Percentiles rank a stretch among this genome's conserved stretches.
These are phyloP conservation scores for Termitomyces sp. DNA, from an alignment of 768 basidiomycete species.

Conservation along the genomic window DNA sequence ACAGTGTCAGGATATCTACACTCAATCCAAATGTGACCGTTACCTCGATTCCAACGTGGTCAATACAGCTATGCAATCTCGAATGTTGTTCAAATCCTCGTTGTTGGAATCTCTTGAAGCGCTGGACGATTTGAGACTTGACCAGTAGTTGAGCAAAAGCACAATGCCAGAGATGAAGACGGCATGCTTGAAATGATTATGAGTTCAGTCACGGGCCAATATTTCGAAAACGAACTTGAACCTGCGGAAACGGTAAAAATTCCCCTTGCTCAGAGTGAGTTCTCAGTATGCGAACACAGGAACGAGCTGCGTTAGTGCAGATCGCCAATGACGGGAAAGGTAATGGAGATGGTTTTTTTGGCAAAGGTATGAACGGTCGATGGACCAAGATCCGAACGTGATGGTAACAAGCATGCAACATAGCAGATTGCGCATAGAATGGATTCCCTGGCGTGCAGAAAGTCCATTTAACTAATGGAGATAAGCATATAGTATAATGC, in stretches of 20 bases:
- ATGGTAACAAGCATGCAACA: conserved; percentile 39
- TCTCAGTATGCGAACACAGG: conserved; percentile 65
- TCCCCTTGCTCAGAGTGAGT: conserved; percentile 26
- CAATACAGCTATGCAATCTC: conserved; percentile 52
- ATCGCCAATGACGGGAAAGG: conserved; percentile 65
- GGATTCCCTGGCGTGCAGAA: conserved; percentile 26
- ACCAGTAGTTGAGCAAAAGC: conserved; percentile 65
- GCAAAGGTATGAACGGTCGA: conserved; percentile 69
- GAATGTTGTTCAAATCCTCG: conserved; percentile 51
- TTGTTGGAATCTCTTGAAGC: conserved; percentile 31
- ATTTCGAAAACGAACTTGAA: conserved; percentile 26
- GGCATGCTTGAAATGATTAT: conserved; percentile 20
- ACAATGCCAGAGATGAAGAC: conserved; percentile 41
- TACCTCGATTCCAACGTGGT: conserved; percentile 34
- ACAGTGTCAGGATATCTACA: not conserved
- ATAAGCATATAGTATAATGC: conserved; percentile 23
- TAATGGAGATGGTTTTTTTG: conserved; percentile 34
- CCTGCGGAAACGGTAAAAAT: conserved; percentile 24
- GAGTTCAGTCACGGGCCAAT: not conserved
- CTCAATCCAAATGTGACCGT: not conserved
- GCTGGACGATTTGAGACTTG: conserved; percentile 37
- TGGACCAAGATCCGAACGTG: conserved; percentile 69
- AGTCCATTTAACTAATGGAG: conserved; percentile 26
- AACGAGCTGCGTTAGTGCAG: conserved; percentile 77
- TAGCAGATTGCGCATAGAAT: conserved; percentile 53